Conservation (phyloP, 1,139 yeast genomes). For the Geotrichum bryndzae region DNA sequence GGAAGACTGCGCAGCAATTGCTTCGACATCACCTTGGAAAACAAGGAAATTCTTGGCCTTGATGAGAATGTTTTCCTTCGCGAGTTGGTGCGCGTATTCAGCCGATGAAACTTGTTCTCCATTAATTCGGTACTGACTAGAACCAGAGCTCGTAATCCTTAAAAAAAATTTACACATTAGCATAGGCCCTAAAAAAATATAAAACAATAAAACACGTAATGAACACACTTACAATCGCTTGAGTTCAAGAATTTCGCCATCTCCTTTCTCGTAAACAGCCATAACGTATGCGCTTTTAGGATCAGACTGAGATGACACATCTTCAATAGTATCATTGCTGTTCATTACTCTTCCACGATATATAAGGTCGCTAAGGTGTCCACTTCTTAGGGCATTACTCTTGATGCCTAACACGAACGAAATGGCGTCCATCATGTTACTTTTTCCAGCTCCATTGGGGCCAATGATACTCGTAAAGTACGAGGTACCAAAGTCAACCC, state of each 20-base stretch:
- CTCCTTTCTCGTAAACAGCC: constrained; percentile 64
- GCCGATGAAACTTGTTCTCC: constrained; percentile 54
- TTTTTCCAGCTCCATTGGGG: constrained; percentile 97
- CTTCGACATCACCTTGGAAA: constrained; percentile 95
- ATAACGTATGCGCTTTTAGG: constrained; percentile 72
- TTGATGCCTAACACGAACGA: constrained; percentile 89
- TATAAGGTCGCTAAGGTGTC: constrained; percentile 65
- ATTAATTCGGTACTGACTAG: constrained; percentile 66
- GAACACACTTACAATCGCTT: constrained; percentile 26
- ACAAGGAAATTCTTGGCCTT: constrained; percentile 90
- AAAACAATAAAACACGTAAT: not conserved
- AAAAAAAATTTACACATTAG: not conserved
- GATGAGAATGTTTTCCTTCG: constrained; percentile 75
- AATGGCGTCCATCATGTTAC: constrained; percentile 97
- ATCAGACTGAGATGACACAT: constrained; percentile 33
- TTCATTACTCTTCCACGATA: constrained; percentile 58
- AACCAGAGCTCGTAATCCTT: constrained; percentile 38
- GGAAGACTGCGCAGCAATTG: constrained; percentile 84
- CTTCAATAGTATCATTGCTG: constrained; percentile 24
- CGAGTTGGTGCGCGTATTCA: constrained; percentile 61
- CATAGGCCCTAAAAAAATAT: not conserved
- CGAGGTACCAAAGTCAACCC: constrained; percentile 76
- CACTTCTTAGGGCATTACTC: constrained; percentile 70
- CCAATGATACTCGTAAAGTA: constrained; percentile 90
- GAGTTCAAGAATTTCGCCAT: constrained; percentile 34